These are phyloP conservation scores for Hyphodiscus hymeniophilus DNA, from an alignment of 495 filamentous ascomycete species.

Conservation along the genomic window DNA sequence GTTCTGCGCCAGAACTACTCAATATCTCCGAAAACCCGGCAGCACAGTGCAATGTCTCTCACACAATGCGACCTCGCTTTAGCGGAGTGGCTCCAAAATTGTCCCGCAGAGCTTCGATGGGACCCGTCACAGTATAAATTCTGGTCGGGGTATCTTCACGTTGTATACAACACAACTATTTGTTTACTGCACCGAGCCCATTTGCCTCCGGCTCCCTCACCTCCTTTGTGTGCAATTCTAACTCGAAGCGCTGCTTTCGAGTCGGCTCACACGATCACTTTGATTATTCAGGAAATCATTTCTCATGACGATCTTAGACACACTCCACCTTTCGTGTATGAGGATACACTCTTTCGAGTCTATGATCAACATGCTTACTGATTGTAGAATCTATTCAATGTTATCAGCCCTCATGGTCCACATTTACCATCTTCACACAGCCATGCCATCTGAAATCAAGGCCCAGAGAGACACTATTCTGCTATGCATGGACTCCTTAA, in stretches of 20 bases:
- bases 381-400: slow-evolving; percentile 3
- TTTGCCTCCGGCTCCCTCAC: neutral
- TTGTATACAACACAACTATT: slow-evolving; percentile 4
- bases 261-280: slow-evolving; percentile 1
- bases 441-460: neutral
- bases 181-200: slow-evolving; percentile 4
- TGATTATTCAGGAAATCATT: neutral
- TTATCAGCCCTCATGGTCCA: slow-evolving; percentile 7
- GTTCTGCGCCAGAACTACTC: slow-evolving; percentile 3
- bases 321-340: slow-evolving; percentile 8
- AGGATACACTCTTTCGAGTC: too few species aligned
- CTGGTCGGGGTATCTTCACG: slow-evolving; percentile 2
- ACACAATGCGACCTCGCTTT: slow-evolving; percentile 1
- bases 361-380: neutral
- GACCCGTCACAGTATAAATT: neutral
- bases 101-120: slow-evolving; percentile 4
- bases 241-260: neutral
- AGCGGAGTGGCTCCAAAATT: slow-evolving; percentile 2
- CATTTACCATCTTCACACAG: slow-evolving; percentile 3
- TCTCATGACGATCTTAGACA: slow-evolving; percentile 5
- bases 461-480: neutral
- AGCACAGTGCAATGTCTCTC: neutral
- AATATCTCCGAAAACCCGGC: neutral
- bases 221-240: neutral
- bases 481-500: slow-evolving; percentile 5